Evolutionary conservation across 768 basidiomycete genomes (phyloP), one percentile per base, ranked within the genome.

Genomic region (Trametes punicea): DNA sequence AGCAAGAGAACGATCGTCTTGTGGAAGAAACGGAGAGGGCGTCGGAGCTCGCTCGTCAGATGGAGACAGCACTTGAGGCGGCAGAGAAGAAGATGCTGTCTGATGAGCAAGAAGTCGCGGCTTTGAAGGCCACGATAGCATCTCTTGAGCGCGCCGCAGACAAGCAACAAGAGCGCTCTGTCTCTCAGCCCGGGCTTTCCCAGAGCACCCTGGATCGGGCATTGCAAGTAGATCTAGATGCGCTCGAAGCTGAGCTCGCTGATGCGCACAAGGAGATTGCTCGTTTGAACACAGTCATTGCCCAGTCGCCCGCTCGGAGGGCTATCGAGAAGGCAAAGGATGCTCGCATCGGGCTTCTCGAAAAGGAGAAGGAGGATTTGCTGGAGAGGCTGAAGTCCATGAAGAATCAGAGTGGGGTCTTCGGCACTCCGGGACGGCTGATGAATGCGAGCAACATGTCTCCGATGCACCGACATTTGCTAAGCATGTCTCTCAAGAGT

Each of bases 251-350:
- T 2, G 90, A 93, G 63, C 79, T 94, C 39, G 88, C 90, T 54
- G 78, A 81, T 0, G 90, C 92, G 0, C 77, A 90, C 65, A 81
- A 73, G 64, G 89, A 93, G 68, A 86, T 91, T 55, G 86, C 84
- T 0, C 78, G 81, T 34, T 72, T 94, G 39, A 80, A 78, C n/a
- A 77, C 81, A 0, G 65, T 88, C 29, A 73, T 93, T 40, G 79
- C 77, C 27, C 86, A 89, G 59, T 90, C 85, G 18, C 88, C 87
- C 15, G 85, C 84, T 51, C 79, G 85, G 11, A 87, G 85, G 63
- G 88, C 91, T 0, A 81, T 93, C 54, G 87, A 89, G 21, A 82
- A 81, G 59, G 87, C 86, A 16, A 87, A 85, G 63, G 88, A 93
- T 41, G 73, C 81, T 26, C 84, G 82, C 68, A 85, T 94, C 41